Conservation (phyloP, 2,329 filamentous ascomycete genomes). For the Phaeosphaeriaceae sp. region DNA sequence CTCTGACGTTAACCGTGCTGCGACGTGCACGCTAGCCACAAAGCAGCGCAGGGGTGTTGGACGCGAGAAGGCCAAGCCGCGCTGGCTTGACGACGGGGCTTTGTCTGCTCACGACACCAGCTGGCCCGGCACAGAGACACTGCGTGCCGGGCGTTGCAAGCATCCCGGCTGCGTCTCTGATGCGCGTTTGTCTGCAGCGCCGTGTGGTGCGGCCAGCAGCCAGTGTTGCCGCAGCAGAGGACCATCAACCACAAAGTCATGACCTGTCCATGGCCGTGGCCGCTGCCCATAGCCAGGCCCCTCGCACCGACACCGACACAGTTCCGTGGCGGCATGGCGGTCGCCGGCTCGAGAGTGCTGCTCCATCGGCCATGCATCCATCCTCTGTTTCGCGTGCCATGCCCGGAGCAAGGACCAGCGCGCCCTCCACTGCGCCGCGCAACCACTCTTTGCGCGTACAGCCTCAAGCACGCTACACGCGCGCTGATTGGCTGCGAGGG, state of each 20-base stretch:
- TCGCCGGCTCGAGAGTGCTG: not conserved
- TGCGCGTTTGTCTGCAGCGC: not conserved
- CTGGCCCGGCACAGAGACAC: not conserved
- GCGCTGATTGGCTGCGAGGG: constrained; percentile 1
- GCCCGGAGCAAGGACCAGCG: not conserved
- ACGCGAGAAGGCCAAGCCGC: not conserved
- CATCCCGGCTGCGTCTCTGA: not conserved
- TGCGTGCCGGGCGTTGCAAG: not conserved
- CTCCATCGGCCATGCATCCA: constrained; percentile 1
- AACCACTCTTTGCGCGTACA: not conserved
- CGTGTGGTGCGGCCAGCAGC: not conserved
- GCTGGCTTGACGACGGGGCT: not conserved
- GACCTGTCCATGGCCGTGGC: too few relatives aligned
- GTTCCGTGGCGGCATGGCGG: not conserved
- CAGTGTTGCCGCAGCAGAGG: too few relatives aligned
- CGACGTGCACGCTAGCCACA: constrained; percentile 2
- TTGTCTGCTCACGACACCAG: not conserved
- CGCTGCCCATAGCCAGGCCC: too few relatives aligned
- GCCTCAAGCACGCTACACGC: not conserved
- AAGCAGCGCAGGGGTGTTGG: constrained; percentile 13
- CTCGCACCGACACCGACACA: too few relatives aligned
- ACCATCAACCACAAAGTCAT: too few relatives aligned
- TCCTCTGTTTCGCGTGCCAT: constrained; percentile 4
- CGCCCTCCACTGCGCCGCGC: constrained; percentile 1
- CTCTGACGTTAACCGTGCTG: constrained; percentile 47